A percentile compares a stretch with the other conserved stretches of the same genome.
phyloP scores from a whole-genome alignment of 768 basidiomycete species.

The Amanita rimosa region DNA sequence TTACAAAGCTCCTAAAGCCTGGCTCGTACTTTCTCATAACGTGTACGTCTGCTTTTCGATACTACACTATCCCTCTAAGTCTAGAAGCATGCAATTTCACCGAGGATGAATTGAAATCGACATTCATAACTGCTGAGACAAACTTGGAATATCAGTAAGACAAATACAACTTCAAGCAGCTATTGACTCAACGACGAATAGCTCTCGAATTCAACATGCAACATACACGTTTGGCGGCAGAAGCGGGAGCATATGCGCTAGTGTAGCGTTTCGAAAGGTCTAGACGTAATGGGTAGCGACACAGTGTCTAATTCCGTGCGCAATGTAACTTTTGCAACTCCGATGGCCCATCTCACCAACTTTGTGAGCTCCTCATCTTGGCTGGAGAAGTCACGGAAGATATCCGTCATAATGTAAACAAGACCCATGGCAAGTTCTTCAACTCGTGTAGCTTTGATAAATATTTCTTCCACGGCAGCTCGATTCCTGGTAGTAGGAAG shows the following conservation, averaged over 20 bases:
- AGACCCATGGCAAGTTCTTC: constrained; percentile 65
- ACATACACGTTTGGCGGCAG: constrained; percentile 70
- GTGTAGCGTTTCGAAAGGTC: constrained; percentile 54
- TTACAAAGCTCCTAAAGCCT: constrained; percentile 45
- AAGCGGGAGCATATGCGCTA: constrained; percentile 58
- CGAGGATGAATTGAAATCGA: constrained; percentile 53
- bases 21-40: constrained; percentile 72
- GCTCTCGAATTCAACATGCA: constrained; percentile 65
- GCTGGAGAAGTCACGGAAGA: constrained; percentile 21
- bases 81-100: constrained; percentile 74
- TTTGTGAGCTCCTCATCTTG: constrained; percentile 23
- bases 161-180: neutral
- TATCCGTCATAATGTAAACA: constrained; percentile 51
- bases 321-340: constrained; percentile 60
- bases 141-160: constrained; percentile 58
- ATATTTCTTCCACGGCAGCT: constrained; percentile 60
- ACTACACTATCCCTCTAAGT: neutral
- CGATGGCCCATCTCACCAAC: constrained; percentile 56
- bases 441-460: constrained; percentile 61
- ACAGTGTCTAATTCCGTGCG: constrained; percentile 43
- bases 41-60: constrained; percentile 33
- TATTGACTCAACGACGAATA: constrained; percentile 15
- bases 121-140: constrained; percentile 36
- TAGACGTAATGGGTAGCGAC: neutral
- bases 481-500: constrained; percentile 39